Evolutionary conservation across 2,329 filamentous ascomycete species (phyloP).

Genomic region (Fusarium marasasianum): DNA sequence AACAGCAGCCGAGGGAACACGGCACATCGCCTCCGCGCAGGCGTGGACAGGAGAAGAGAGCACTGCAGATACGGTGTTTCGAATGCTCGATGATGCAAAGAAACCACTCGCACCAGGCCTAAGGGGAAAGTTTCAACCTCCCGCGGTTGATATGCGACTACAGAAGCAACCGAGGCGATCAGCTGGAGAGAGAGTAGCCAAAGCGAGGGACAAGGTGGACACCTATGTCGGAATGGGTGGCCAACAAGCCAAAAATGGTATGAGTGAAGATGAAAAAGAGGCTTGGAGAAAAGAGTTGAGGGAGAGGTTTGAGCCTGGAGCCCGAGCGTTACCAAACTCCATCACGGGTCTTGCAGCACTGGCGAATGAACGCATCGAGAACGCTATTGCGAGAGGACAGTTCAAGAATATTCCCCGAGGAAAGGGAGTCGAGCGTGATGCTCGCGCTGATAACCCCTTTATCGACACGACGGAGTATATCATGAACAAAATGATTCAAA

Average conservation of each 20-base stretch:
- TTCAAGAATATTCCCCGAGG: slow-evolving; percentile 87
- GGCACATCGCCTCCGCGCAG: slow-evolving; percentile 71
- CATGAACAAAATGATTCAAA: slow-evolving; percentile 98
- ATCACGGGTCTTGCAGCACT: slow-evolving; percentile 82
- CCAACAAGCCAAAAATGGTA: slow-evolving; percentile 58
- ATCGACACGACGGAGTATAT: slow-evolving; percentile 97
- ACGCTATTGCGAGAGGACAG: slow-evolving; percentile 90
- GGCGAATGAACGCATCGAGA: slow-evolving; percentile 91
- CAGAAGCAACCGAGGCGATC: slow-evolving; percentile 51
- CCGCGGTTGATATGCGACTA: slow-evolving; percentile 63
- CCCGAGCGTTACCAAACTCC: slow-evolving; percentile 77
- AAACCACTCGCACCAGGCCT: slow-evolving; percentile 70
- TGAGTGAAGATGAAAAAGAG: slow-evolving; percentile 78
- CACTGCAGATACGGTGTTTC: slow-evolving; percentile 77
- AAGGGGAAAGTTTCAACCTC: slow-evolving; percentile 57
- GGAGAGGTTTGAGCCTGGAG: slow-evolving; percentile 80
- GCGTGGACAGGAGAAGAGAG: slow-evolving; percentile 84
- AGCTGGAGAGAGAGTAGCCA: slow-evolving; percentile 59
- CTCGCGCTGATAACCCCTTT: slow-evolving; percentile 85
- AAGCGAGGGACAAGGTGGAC: slow-evolving; percentile 66
- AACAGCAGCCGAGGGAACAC: slow-evolving; percentile 73
- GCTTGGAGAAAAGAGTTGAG: slow-evolving; percentile 77
- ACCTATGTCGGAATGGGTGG: slow-evolving; percentile 60
- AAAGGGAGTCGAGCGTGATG: slow-evolving; percentile 81
- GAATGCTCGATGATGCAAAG: slow-evolving; percentile 84